Evolutionary conservation across 163 green algal genomes (phyloP), one percentile per base, ranked within the genome.

Genomic region (Chlamydomonas reinhardtii): DNA sequence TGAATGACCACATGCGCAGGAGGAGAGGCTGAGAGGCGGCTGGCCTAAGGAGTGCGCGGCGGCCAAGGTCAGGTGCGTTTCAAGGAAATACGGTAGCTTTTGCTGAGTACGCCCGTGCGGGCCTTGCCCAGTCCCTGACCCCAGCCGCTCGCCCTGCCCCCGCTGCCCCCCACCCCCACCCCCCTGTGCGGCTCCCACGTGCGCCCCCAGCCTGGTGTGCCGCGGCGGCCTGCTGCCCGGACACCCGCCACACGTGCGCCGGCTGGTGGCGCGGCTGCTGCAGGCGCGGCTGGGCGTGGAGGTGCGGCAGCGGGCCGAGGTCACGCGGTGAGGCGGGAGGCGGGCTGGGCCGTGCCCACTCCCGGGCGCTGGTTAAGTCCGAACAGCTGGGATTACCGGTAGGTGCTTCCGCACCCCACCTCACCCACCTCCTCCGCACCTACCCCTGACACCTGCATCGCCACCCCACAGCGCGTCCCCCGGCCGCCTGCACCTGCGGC

Each of bases 221-320:
- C 75, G 90, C 43, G 87, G 87, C 5, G 64, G n/a, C 0, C 35
- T 93, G 22, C 83, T 93, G 64, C 25, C 52, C 0, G 68, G 54
- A 20, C 90, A 92, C 73, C 64, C 85, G 0, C 34, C 84, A 1
- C 90, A 93, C 65, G 93, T 90, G 8, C 89, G 91, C 14, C 52
- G 32, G 2, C 68, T 89, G 3, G 76, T 96, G 25, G 76, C 91
- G 29, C 25, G 29, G 2, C 75, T 92, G 31, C 77, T 95, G 31
- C 22, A 85, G 70, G 79, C 85, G 32, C 80, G 71, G 11, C 48
- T 56, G 12, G 91, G 93, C 20, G 78, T 96, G 27, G 61, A 79
- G 16, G 70, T 96, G 59, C 29, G 74, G 31, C 86, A 93, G 66
- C 70, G 72, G 8, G 78, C 73, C 14, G 85, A 25, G 31, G 86